Conservation (phyloP, 2,329 filamentous ascomycete species). For the Diplodia sapinea region DNA sequence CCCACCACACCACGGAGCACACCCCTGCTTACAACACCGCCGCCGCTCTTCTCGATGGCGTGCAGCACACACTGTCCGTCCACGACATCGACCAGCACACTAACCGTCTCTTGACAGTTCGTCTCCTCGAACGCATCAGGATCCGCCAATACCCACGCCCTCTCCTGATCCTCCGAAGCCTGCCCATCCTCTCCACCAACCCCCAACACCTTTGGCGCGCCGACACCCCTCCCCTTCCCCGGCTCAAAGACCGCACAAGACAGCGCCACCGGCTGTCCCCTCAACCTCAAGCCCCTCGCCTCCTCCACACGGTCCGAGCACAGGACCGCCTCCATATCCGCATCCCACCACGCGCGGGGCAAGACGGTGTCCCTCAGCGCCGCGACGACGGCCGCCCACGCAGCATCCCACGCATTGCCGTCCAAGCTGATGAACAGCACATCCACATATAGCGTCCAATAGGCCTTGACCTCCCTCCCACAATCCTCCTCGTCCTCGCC, state of each 20-base stretch:
- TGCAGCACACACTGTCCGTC: slow-evolving; percentile 74
- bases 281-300: slow-evolving; percentile 63
- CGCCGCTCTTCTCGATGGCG: slow-evolving; percentile 80
- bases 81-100: slow-evolving; percentile 71
- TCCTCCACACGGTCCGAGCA: slow-evolving; percentile 69
- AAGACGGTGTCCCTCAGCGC: slow-evolving; percentile 79
- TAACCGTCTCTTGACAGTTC: slow-evolving; percentile 82
- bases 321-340: slow-evolving; percentile 77
- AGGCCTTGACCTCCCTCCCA: slow-evolving; percentile 71
- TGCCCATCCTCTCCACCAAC: slow-evolving; percentile 48
- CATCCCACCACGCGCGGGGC: slow-evolving; percentile 81
- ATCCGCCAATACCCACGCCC: slow-evolving; percentile 78
- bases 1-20: slow-evolving; percentile 65
- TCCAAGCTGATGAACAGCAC: slow-evolving; percentile 93
- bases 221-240: slow-evolving; percentile 33
- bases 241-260: slow-evolving; percentile 75
- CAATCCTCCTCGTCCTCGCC: slow-evolving; percentile 53
- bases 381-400: slow-evolving; percentile 83
- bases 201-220: slow-evolving; percentile 30
- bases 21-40: slow-evolving; percentile 69
- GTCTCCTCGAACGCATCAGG: slow-evolving; percentile 89
- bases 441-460: slow-evolving; percentile 95
- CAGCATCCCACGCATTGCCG: slow-evolving; percentile 88
- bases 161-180: slow-evolving; percentile 41
- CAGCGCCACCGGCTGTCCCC: slow-evolving; percentile 73